Evolutionary conservation across 2,329 filamentous ascomycete genomes (phyloP).

Genomic region (Arthrobotrys iridis): DNA sequence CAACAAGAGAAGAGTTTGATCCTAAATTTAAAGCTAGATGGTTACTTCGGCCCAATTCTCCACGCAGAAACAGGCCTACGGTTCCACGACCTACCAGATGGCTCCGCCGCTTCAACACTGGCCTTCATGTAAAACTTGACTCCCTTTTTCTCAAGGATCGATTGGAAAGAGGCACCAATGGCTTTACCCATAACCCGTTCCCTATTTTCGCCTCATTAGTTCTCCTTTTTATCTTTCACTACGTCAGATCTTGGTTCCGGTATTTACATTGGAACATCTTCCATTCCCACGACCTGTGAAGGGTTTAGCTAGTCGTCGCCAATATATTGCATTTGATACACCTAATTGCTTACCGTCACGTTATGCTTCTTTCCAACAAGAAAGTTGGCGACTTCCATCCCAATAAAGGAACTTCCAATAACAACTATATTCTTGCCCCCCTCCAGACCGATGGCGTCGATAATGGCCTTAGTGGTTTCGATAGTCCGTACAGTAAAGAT

Average conservation of each 20-base stretch:
- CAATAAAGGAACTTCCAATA: slow-evolving; percentile 93
- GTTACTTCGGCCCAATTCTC: not conserved
- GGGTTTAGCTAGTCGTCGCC: not conserved
- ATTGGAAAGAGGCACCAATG: slow-evolving; percentile 83
- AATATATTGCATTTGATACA: not conserved
- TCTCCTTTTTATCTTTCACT: not conserved
- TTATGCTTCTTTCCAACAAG: slow-evolving; percentile 79
- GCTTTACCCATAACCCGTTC: slow-evolving; percentile 84
- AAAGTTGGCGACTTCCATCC: slow-evolving; percentile 92
- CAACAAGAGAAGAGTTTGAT: slow-evolving; percentile 76
- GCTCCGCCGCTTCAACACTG: slow-evolving; percentile 81
- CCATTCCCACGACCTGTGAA: slow-evolving; percentile 78
- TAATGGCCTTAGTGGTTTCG: slow-evolving; percentile 80
- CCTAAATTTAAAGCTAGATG: slow-evolving; percentile 55
- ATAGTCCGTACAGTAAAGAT: slow-evolving; percentile 84
- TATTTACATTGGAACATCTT: slow-evolving; percentile 74
- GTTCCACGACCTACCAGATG: slow-evolving; percentile 69
- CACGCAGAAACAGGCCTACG: too few species aligned
- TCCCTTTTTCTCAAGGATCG: slow-evolving; percentile 81
- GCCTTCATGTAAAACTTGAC: slow-evolving; percentile 88
- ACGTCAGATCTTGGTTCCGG: not conserved
- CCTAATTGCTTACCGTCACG: slow-evolving; percentile 68
- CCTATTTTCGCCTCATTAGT: slow-evolving; percentile 32
- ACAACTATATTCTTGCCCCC: slow-evolving; percentile 92
- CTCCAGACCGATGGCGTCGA: slow-evolving; percentile 77